Conservation (phyloP, 768 basidiomycete genomes). For the Suillus subluteus region DNA sequence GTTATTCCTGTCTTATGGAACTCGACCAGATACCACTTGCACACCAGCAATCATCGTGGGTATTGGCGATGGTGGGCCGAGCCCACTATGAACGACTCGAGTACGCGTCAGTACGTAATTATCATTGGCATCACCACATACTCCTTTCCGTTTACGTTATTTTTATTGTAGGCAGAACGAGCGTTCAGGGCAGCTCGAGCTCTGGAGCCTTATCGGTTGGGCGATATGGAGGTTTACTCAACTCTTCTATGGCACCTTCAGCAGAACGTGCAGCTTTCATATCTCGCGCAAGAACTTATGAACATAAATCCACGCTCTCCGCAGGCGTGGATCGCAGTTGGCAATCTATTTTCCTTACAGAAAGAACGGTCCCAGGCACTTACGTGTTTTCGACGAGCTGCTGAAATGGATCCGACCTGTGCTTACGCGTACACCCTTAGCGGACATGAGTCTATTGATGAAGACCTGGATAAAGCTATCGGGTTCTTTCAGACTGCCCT, state of each 20-base stretch:
- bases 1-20: constrained; percentile 71
- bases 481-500: constrained; percentile 91
- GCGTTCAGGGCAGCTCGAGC: constrained; percentile 81
- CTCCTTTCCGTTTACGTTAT: constrained; percentile 20
- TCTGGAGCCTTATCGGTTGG: constrained; percentile 88
- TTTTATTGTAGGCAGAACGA: constrained; percentile 73
- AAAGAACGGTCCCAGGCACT: constrained; percentile 93
- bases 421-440: constrained; percentile 97
- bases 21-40: constrained; percentile 74
- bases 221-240: constrained; percentile 96
- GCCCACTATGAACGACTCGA: constrained; percentile 90
- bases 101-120: constrained; percentile 77
- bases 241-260: constrained; percentile 96
- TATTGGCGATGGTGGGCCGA: constrained; percentile 81
- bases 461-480: constrained; percentile 91
- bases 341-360: constrained; percentile 93
- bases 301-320: constrained; percentile 81
- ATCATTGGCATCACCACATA: constrained; percentile 19
- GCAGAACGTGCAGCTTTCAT: constrained; percentile 81
- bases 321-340: constrained; percentile 95
- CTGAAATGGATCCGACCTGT: constrained; percentile 85
- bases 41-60: constrained; percentile 77
- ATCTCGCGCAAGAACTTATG: constrained; percentile 90
- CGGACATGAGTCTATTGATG: constrained; percentile 96
- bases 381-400: constrained; percentile 91